Percentiles rank a stretch among this genome's conserved stretches.
phyloP scores from a whole-genome alignment of 495 filamentous ascomycete species.

The Pseudevernia furfuracea region DNA sequence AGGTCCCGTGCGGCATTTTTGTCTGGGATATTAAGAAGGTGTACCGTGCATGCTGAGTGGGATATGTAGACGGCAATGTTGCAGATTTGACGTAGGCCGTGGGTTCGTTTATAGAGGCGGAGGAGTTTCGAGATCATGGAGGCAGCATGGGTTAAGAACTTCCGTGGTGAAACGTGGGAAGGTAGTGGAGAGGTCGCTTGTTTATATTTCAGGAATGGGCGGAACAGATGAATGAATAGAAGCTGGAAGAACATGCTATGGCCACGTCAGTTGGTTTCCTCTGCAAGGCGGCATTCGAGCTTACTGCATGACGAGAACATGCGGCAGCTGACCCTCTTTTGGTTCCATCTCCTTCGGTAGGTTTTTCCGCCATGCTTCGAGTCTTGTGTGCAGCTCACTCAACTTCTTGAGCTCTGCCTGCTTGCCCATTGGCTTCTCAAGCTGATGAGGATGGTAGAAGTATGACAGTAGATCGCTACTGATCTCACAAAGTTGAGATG shows the following conservation, averaged over 20 bases:
- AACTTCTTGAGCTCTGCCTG: conserved; percentile 88
- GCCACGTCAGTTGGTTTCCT: conserved; percentile 28
- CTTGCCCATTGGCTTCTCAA: conserved; percentile 51
- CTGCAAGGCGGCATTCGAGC: conserved; percentile 29
- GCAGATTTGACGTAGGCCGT: conserved; percentile 85
- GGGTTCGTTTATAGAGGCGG: conserved; percentile 84
- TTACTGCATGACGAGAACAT: conserved; percentile 91
- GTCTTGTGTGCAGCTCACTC: conserved; percentile 78
- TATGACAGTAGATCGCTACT: conserved; percentile 80
- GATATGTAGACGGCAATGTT: conserved; percentile 94
- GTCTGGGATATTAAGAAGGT: conserved; percentile 85
- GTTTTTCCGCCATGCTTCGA: conserved; percentile 85
- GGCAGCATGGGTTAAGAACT: conserved; percentile 83
- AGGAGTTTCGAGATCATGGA: conserved; percentile 83
- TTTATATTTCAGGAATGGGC: conserved; percentile 89
- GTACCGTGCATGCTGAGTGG: conserved; percentile 88
- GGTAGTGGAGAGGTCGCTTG: conserved; percentile 74
- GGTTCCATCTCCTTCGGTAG: conserved; percentile 82
- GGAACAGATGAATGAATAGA: conserved; percentile 93
- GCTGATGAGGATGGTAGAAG: conserved; percentile 77
- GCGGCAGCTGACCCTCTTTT: conserved; percentile 80
- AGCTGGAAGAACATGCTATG: conserved; percentile 92
- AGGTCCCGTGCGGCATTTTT: conserved; percentile 84
- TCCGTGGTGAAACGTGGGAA: conserved; percentile 79
- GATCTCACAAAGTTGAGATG: conserved; percentile 82